Evolutionary conservation across 176 grass and related monocot species (phyloP).

Genomic region (Oryza glumipatula): DNA sequence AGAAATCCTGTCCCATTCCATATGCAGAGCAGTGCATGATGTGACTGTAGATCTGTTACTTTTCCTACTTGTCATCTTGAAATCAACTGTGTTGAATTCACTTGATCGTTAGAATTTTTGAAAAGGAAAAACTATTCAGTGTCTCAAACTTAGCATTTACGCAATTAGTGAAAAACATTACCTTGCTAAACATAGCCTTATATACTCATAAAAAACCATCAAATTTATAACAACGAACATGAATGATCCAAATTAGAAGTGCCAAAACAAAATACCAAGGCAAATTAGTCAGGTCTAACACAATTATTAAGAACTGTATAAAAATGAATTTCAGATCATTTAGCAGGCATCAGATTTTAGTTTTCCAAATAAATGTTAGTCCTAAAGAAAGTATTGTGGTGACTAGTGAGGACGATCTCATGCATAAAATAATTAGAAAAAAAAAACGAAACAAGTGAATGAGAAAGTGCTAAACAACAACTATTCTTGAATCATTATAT

Average conservation of each 20-base stretch:
- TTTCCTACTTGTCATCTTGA: slow-evolving; percentile 87
- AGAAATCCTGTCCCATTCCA: slow-evolving; percentile 93
- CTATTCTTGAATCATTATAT: slow-evolving; percentile 7
- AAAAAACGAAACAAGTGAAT: background rate
- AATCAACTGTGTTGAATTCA: slow-evolving; percentile 69
- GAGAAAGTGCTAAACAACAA: background rate
- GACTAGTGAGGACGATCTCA: background rate
- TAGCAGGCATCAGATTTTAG: background rate
- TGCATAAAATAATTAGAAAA: background rate
- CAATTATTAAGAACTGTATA: background rate
- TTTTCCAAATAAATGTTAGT: slow-evolving; percentile 23
- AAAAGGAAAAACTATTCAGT: slow-evolving; percentile 36
- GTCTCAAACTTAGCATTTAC: slow-evolving; percentile 38
- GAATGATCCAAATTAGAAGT: background rate
- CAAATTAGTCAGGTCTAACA: background rate
- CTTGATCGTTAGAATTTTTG: slow-evolving; percentile 57
- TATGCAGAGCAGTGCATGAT: slow-evolving; percentile 70
- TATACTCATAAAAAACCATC: background rate
- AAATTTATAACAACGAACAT: slow-evolving; percentile 30
- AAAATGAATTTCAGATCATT: background rate
- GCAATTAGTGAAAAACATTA: slow-evolving; percentile 17
- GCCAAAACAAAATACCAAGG: background rate
- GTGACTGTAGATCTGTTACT: slow-evolving; percentile 55
- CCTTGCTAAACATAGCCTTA: slow-evolving; percentile 22
- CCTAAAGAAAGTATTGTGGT: background rate